phyloP scores from a whole-genome alignment of 257 asterid genomes.

The Oldenlandia corymbosa region DNA sequence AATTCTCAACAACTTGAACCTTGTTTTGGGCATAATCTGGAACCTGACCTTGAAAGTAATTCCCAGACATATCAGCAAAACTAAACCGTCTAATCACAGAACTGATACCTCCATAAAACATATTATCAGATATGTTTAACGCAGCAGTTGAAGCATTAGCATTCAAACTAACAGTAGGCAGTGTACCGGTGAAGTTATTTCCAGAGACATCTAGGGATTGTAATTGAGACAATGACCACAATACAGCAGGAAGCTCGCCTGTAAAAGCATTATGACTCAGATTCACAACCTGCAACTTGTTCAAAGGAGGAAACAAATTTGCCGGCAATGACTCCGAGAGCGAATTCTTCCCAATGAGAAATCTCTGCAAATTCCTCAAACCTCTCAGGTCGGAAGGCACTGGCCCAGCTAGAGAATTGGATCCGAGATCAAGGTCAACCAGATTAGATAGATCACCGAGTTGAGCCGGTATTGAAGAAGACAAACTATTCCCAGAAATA shows the following conservation, averaged over 20 bases:
- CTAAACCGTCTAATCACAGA: conserved; percentile 45
- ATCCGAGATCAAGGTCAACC: conserved; percentile 76
- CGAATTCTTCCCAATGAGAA: conserved; percentile 43
- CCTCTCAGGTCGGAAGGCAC: conserved; percentile 49
- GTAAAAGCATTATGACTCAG: conserved; percentile 47
- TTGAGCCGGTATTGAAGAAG: conserved; percentile 71
- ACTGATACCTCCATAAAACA: conserved; percentile 67
- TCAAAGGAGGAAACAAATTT: conserved; percentile 41
- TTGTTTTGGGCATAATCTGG: conserved; percentile 50
- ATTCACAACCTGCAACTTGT: conserved; percentile 44
- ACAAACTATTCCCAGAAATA: conserved; percentile 65
- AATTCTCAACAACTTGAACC: conserved; percentile 37
- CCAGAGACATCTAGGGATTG: conserved; percentile 58
- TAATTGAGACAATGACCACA: conserved; percentile 70
- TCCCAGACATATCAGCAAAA: conserved; percentile 55
- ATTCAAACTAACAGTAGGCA: conserved; percentile 41
- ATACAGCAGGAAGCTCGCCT: conserved; percentile 43
- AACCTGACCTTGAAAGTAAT: conserved; percentile 71
- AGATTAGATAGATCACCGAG: conserved; percentile 63
- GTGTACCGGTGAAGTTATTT: conserved; percentile 68
- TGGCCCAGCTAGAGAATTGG: conserved; percentile 53
- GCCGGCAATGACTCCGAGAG: conserved; percentile 58
- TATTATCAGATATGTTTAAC: conserved; percentile 59
- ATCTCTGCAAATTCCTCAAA: conserved; percentile 48
- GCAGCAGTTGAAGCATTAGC: conserved; percentile 32